Percentiles rank a stretch among this genome's conserved stretches.
These are phyloP conservation scores for Apophysomyces sp. DNA, from an alignment of 371 early-diverging fungal species.

Conservation along the genomic window DNA sequence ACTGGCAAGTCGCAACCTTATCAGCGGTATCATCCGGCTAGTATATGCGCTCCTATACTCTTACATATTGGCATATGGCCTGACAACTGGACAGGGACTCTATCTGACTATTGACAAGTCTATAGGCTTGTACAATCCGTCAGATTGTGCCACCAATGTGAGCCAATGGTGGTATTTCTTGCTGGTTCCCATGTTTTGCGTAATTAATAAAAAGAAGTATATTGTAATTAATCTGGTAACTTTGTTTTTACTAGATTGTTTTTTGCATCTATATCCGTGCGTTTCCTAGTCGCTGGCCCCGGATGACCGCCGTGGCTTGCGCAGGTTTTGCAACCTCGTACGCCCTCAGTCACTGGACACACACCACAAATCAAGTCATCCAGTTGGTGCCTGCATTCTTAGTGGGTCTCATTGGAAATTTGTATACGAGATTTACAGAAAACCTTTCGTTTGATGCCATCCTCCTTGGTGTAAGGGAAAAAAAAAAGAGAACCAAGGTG, in stretches of 20 bases:
- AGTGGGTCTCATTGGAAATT: conserved; percentile 47
- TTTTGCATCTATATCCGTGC: conserved; percentile 16
- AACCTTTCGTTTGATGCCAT: conserved; percentile 35
- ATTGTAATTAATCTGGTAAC: background rate
- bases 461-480: conserved; percentile 21
- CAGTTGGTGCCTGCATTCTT: conserved; percentile 57
- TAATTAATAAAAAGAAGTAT: background rate
- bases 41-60: conserved; percentile 69
- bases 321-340: conserved; percentile 13
- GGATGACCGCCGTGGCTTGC: conserved; percentile 14
- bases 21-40: conserved; percentile 71
- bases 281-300: conserved; percentile 7
- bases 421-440: conserved; percentile 32
- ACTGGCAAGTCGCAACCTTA: conserved; percentile 71
- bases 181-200: conserved; percentile 14
- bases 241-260: background rate
- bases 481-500: background rate
- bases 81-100: conserved; percentile 56
- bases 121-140: conserved; percentile 7
- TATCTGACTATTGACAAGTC: conserved; percentile 22
- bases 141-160: background rate
- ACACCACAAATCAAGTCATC: conserved; percentile 12
- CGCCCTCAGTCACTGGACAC: conserved; percentile 6
- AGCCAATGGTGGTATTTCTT: conserved; percentile 14
- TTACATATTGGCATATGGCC: conserved; percentile 65